These are phyloP conservation scores for Cubamyces sp. DNA, from an alignment of 768 basidiomycete species.

Conservation along the genomic window DNA sequence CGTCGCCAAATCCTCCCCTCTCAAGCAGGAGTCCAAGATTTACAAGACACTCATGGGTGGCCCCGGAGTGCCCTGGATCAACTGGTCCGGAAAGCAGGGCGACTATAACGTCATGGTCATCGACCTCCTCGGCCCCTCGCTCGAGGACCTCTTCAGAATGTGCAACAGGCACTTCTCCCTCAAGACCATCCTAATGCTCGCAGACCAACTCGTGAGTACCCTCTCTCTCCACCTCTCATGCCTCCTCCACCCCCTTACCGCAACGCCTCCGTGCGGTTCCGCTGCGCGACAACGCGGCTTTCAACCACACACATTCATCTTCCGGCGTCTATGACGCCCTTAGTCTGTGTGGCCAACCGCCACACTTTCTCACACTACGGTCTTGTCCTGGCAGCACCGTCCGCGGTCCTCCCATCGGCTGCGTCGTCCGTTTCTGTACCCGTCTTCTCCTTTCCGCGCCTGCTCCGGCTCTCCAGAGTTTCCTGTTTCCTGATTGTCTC, in stretches of 20 bases:
- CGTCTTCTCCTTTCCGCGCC: not conserved
- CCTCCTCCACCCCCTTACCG: not conserved
- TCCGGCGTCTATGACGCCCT: conserved; percentile 12
- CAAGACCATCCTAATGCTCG: conserved; percentile 91
- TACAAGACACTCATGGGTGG: conserved; percentile 92
- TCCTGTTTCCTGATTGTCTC: conserved; percentile 3
- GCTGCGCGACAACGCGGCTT: conserved; percentile 8
- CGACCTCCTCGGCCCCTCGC: conserved; percentile 89
- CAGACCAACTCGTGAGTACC: conserved; percentile 86
- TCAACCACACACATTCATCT: not conserved
- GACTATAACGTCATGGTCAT: conserved; percentile 99
- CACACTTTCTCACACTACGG: conserved; percentile 3
- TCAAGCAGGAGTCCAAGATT: conserved; percentile 88
- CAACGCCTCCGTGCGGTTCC: not conserved
- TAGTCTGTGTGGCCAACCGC: not conserved
- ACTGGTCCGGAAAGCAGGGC: conserved; percentile 89
- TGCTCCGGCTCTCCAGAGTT: not conserved
- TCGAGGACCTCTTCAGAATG: conserved; percentile 86
- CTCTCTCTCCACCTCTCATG: not conserved
- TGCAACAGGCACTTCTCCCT: conserved; percentile 92
- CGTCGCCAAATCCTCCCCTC: conserved; percentile 56
- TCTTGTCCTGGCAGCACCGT: not conserved
- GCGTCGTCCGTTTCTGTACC: not conserved
- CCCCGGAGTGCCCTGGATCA: conserved; percentile 88
- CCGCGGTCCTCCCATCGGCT: too few species aligned